Percentiles rank a stretch among this genome's conserved stretches.
Evolutionary conservation across 2,329 filamentous ascomycete species (phyloP).

Genomic region (Mycosphaerella arachidis): DNA sequence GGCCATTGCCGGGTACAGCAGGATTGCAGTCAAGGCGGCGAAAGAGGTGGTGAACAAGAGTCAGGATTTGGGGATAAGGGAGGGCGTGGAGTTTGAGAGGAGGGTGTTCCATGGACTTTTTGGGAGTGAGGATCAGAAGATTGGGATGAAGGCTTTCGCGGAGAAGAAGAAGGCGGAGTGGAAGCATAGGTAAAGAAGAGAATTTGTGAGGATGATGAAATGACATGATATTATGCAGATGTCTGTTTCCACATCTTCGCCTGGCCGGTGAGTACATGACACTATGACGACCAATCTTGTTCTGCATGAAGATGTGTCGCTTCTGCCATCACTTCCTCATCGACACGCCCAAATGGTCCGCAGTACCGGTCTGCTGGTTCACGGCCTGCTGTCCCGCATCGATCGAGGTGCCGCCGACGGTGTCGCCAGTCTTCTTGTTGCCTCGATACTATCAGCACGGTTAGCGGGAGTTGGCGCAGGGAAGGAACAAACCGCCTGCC

Average conservation of each 20-base stretch:
- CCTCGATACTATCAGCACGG: conserved; percentile 5
- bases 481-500: conserved; percentile 15
- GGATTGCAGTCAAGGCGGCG: conserved; percentile 78
- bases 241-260: not conserved
- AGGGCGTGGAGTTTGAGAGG: conserved; percentile 93
- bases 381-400: conserved; percentile 25
- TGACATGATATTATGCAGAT: conserved; percentile 4
- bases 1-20: conserved; percentile 81
- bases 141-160: conserved; percentile 87
- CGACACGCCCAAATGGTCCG: conserved; percentile 30
- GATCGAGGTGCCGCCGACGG: conserved; percentile 23
- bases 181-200: conserved; percentile 56
- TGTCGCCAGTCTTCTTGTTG: conserved; percentile 22
- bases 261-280: not conserved
- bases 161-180: conserved; percentile 93
- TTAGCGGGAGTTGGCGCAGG: not conserved
- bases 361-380: conserved; percentile 29
- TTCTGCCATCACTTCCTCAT: conserved; percentile 20
- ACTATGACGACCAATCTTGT: not conserved
- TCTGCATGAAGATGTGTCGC: not conserved
- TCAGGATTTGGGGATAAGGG: conserved; percentile 79
- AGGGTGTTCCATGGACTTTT: conserved; percentile 90
- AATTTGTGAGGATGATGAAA: not conserved
- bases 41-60: conserved; percentile 99
- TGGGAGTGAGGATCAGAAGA: conserved; percentile 93